Evolutionary conservation across 129 eudicot genomes (phyloP), one percentile per base, ranked within the genome.

Genomic region (Smallanthus sonchifolius): DNA sequence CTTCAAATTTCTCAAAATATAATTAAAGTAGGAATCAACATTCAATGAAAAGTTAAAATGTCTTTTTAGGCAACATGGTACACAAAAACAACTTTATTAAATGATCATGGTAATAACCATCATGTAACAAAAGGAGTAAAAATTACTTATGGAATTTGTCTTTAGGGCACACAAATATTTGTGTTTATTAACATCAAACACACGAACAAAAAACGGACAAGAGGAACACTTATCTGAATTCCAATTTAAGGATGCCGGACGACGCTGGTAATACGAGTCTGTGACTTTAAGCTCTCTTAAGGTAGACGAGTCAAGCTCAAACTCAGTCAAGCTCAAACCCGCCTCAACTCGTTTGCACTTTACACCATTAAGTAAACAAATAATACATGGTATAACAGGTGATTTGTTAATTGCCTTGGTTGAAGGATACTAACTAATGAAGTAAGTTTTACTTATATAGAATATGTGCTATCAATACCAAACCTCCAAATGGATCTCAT

Each of bases 211-310:
- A 6, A 55, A 72, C 14, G 38, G 57, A 49, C 55, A 36, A 30
- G 37, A 38, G 67, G 52, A 54, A 55, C 20, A 54, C 52, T 36
- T 55, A 56, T 56, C 67, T 55, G 55, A 72, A 37, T 55, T 37
- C 66, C 55, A 20, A 0, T 28, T 20, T 1, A 24, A 24, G 30
- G 30, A 24, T 1, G 30, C 1, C 30, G 30, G 30, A 1, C 30
- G 1, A 24, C 30, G 30, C 30, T 24, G 1, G 30, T 24, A 24
- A 24, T 1, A 24, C 30, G 30, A 24, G 30, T 24, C 1, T 42
- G 10, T 11, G 10, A 10, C 10, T 42, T 0, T 42, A 10, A 9
- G 8, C 10, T 7, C 45, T 11, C 11, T 38, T 38, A 38, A 38
- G 42, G 9, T 42, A 42, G 11, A 6, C 10, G 2, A 42, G 45